Base-by-base conservation (phyloP, 345 rosid genomes). In the Cardamine chenopodiifolia region DNA sequence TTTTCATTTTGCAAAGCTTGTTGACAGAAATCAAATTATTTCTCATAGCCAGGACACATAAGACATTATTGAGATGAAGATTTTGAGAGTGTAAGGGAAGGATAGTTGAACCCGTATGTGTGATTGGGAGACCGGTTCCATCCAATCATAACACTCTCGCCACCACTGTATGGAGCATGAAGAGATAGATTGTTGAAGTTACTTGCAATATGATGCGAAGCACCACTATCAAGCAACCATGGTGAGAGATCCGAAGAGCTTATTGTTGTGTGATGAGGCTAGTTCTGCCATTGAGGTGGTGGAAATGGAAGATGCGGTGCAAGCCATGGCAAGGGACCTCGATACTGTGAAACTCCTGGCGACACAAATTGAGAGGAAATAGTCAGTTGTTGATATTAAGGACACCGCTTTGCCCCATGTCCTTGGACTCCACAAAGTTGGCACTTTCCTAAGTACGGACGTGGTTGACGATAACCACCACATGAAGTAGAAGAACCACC, bases 331-430 rank as follows among this genome's bases (percentile, higher is more conserved):
- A 3, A 11, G 4, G 42, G 40, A 11, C 42, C 5, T 0, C 13
- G 0, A 2, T 10, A 37, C 5, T 3, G 4, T 0, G 13, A 10
- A 35, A 1, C 0, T 10, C 13, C 13, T 0, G 2, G 20, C 0
- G 20, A 1, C 3, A 1, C 4, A 42, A 42, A 42, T 7, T n/a
- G 20, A 42, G 18, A 6, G 2, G 47, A 6, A 5, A 8, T 3
- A 5, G 8, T 1, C 0, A 10, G 8, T 45, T 1, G 50, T 45
- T 45, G 10, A 45, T 6, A 45, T 17, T n/a, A 20, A n/a, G 20
- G 20, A n/a, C 50, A 45, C 0, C 50, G 4, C 7, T 17, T 2
- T 6, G 50, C 50, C 6, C 20, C 4, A 45, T n/a, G 10, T 0
- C 20, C 10, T 0, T 45, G 49, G 2, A n/a, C 8, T n/a, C 49